Base-by-base conservation (phyloP, 1,139 yeast genomes). In the Nematodospora anomalae region DNA sequence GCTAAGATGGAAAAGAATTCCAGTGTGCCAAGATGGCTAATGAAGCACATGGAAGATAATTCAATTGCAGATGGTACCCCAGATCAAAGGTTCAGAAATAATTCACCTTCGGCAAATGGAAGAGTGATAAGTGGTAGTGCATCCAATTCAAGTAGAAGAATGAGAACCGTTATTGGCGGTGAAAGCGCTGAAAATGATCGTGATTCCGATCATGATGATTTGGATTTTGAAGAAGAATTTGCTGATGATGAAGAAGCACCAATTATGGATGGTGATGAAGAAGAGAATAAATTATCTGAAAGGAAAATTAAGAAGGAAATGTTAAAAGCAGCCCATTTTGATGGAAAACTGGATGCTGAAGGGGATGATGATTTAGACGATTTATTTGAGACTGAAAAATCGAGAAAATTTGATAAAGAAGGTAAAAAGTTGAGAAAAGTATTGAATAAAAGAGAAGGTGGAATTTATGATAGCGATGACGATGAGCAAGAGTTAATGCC, bases 161-260 rank as follows among this genome's bases (percentile, higher is more conserved):
- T 43, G 38, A 73, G 79, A 47, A 83, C 89, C 0, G 89, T 81
- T 2, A 58, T 58, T 33, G 83, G 80, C 26, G 80, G 79, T 2
- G 62, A 68, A 8, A 57, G 57, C 15, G 67, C 64, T 16, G 70
- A 67, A 12, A 76, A 70, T 28, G 82, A 74, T 33, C 64, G 81
- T 45, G 88, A 81, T 49, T 83, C 88, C 7, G 96, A 88, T 45
- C 90, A 86, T 47, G 97, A 90, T 49, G 97, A 90, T 55, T 66
- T 90, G 49, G 98, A 92, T 64, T 94, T 76, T 53, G 97, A 92
- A 49, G 98, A 92, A 57, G 97, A 90, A 57, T 92, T 92, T 62
- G 97, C 95, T 15, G 98, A 92, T 60, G 98, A 92, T 59, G 98
- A 92, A 64, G 98, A 92, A 59, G 97, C 97, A 1, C 98, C 98